Base-by-base conservation (phyloP, 331 rosid genomes). In the Phaseolus coccineus region DNA sequence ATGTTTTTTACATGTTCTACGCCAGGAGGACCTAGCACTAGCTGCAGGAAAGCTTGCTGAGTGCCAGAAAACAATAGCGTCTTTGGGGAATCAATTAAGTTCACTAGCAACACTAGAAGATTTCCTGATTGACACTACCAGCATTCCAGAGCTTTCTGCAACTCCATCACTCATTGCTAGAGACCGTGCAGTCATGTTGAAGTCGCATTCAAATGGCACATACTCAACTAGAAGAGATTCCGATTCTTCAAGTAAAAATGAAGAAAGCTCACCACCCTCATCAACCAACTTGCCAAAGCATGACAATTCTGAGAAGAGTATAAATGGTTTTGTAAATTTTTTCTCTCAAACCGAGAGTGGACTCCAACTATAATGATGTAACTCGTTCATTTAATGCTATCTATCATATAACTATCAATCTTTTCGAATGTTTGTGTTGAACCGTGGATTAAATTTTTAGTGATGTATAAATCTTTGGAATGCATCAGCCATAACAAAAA, bases 1-100 rank as follows among this genome's bases (percentile, higher is more conserved):
- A 75, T 72, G 40, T 19, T 14, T 65, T 44, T 64, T 27, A 30
- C 79, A 64, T 70, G 44, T 44, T 82, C 64, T 57, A 74, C 84
- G 51, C 28, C 88, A 92, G 97, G 94, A 93, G 82, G 97, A 89
- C 80, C 78, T 93, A 70, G 89, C 90, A 71, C 77, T 89, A 40
- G 96, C 96, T 68, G 97, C 97, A 3, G 96, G 91, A 69, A 93
- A 91, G 82, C 97, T 93, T 68, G 96, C 91, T 0, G 96, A 91
- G 81, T 93, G 97, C 86, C 97, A 91, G 80, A 91, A 91, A 85
- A 93, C 97, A 3, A 90, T 93, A 74, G 96, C 91, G 8, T 91
- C 97, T 64, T 89, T 93, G 55, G 97, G 28, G 25, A 91, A 88
- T 80, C 97, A 93, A 73, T 87, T 93, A 47, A 88, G 69, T 69